phyloP scores from a whole-genome alignment of 1,139 yeast species.

The Pichia sp. region DNA sequence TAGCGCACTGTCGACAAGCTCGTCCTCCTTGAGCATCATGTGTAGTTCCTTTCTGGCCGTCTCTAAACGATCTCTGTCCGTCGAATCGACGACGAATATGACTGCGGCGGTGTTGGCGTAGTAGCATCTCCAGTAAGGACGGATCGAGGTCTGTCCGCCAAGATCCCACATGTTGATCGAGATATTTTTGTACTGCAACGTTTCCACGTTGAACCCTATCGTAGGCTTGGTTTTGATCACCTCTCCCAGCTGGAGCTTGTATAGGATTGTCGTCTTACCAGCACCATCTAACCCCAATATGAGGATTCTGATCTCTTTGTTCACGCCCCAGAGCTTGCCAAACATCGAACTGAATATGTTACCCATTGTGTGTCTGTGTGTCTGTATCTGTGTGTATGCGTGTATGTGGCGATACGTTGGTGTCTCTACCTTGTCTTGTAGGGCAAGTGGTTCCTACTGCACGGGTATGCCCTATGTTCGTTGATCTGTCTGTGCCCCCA shows the following conservation, averaged over 20 bases:
- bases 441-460: not conserved
- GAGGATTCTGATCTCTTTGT: slow-evolving; percentile 85
- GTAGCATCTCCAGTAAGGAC: slow-evolving; percentile 98
- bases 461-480: not conserved
- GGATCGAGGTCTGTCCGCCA: slow-evolving; percentile 94
- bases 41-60: slow-evolving; percentile 86
- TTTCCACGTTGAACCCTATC: slow-evolving; percentile 95
- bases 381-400: not conserved
- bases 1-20: slow-evolving; percentile 80
- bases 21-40: slow-evolving; percentile 90
- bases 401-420: not conserved
- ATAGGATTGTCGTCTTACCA: slow-evolving; percentile 92
- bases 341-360: slow-evolving; percentile 83
- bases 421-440: not conserved
- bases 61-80: slow-evolving; percentile 89
- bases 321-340: slow-evolving; percentile 82
- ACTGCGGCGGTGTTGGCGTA: slow-evolving; percentile 95
- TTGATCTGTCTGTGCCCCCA: not conserved
- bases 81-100: slow-evolving; percentile 93
- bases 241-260: slow-evolving; percentile 88
- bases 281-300: slow-evolving; percentile 97
- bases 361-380: slow-evolving; percentile 50
- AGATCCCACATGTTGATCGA: slow-evolving; percentile 87
- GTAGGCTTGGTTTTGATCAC: slow-evolving; percentile 94
- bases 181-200: slow-evolving; percentile 82